Base-by-base conservation (phyloP, 2,329 filamentous ascomycete genomes). In the Penicillium glabrum region DNA sequence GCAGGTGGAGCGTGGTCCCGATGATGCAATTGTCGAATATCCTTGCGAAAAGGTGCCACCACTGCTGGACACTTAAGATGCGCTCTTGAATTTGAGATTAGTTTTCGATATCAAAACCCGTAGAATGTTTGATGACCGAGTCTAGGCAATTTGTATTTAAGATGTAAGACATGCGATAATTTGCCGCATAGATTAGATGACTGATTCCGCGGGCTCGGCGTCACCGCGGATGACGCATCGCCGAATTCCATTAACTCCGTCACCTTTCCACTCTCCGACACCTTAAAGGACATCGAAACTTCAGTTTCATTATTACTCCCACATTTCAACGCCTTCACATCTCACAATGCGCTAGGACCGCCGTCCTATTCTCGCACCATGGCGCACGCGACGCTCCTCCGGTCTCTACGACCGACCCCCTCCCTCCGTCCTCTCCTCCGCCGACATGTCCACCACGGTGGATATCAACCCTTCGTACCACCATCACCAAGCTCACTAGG, bases 401-500 rank as follows among this genome's bases (percentile, higher is more conserved):
- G 66, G 59, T 57, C 64, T 35, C 29, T 61, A 52, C 61, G 60
- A 56, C 59, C 54, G 58, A 56, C 59, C 47, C 49, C 37, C 44
- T 27, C 51, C 10, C 19, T 63, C 46, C 52, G 54, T 9, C 58
- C 63, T 46, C 53, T 54, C 5, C 46, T 54, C 29, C 63, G 61
- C 26, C 66, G 70, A 59, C 61, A 61, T 60, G 62, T 72, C 37
- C 73, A 77, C 61, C 65, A 73, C 1, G 66, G 72, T 50, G 79
- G 79, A 58, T 90, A 86, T 70, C 80, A 87, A 61, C 84, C 87
- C 14, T 83, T 92, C 65, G 82, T 84, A 0, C 93, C 93, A 6
- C 92, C 92, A 0, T 86, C 90, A 5, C 93, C 93, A 6, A 83
- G 83, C 58, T 89, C 90, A 37, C 83, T 98, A 29, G 91, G 91